A percentile compares a stretch with the other conserved stretches of the same genome.
Conservation (phyloP, 805 yeast species). For the Lachancea thermotolerans region DNA sequence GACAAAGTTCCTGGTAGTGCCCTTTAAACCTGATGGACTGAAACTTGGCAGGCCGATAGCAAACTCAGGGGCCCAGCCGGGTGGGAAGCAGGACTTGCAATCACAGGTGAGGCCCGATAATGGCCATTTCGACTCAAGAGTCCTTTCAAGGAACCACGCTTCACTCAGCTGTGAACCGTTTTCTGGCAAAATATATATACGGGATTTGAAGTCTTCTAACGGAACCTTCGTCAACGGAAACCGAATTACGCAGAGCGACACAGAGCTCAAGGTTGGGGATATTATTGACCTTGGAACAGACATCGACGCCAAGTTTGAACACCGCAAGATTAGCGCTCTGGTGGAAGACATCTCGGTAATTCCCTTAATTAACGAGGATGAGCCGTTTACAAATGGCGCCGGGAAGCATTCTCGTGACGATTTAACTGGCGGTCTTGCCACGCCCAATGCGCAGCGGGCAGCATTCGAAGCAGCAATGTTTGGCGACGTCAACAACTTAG, state of each 20-base stretch:
- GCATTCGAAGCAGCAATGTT: slow-evolving; percentile 56
- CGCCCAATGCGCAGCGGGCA: slow-evolving; percentile 21
- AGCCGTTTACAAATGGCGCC: slow-evolving; percentile 4
- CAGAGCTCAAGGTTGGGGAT: slow-evolving; percentile 71
- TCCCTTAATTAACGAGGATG: slow-evolving; percentile 30
- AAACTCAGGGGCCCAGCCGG: slow-evolving; percentile 13
- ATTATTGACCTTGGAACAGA: slow-evolving; percentile 92
- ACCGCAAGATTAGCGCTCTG: slow-evolving; percentile 78
- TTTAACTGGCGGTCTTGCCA: slow-evolving; percentile 1
- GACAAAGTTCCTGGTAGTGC: slow-evolving; percentile 70
- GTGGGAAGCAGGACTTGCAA: slow-evolving; percentile 31
- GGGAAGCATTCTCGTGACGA: background rate
- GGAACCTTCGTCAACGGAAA: slow-evolving; percentile 87
- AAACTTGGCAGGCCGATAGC: slow-evolving; percentile 86
- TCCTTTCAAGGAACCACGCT: slow-evolving; percentile 90
- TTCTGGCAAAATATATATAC: slow-evolving; percentile 61
- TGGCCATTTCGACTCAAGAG: slow-evolving; percentile 92
- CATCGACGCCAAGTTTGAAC: slow-evolving; percentile 56
- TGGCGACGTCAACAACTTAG: slow-evolving; percentile 46
- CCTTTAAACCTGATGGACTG: slow-evolving; percentile 72
- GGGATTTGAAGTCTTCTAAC: slow-evolving; percentile 85
- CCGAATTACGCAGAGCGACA: slow-evolving; percentile 50
- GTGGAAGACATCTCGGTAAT: slow-evolving; percentile 65
- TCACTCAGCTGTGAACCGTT: slow-evolving; percentile 67
- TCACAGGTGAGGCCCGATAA: slow-evolving; percentile 56